A percentile compares a stretch with the other conserved stretches of the same genome.
These are phyloP conservation scores for Arthrobotrys pseudoclavata DNA, from an alignment of 2,329 filamentous ascomycete genomes.

Conservation along the genomic window DNA sequence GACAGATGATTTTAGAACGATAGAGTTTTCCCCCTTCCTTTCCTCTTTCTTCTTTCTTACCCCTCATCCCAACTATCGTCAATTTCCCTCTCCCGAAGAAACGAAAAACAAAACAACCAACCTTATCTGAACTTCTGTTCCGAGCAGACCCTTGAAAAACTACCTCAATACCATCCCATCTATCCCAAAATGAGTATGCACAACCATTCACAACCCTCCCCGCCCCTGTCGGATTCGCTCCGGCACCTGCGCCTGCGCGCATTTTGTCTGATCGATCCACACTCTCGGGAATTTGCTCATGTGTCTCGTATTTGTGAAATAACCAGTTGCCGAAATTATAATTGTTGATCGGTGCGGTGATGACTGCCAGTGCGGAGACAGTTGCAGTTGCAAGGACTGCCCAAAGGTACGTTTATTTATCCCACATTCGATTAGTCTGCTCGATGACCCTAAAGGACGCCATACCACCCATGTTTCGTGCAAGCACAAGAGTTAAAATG, in stretches of 20 bases:
- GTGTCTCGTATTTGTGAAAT: slow-evolving; percentile 22
- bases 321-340: slow-evolving; percentile 39
- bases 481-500: not conserved
- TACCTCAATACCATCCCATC: slow-evolving; percentile 25
- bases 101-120: slow-evolving; percentile 2
- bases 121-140: slow-evolving; percentile 20
- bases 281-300: slow-evolving; percentile 21
- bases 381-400: slow-evolving; percentile 36
- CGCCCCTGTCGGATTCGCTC: slow-evolving; percentile 10
- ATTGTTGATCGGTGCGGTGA: slow-evolving; percentile 50
- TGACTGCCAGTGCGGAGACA: slow-evolving; percentile 40
- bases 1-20: slow-evolving; percentile 6
- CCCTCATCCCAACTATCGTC: slow-evolving; percentile 32
- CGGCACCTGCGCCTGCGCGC: slow-evolving; percentile 14
- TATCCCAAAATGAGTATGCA: slow-evolving; percentile 49
- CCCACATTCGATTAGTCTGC: not conserved
- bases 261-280: slow-evolving; percentile 23
- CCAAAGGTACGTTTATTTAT: slow-evolving; percentile 29
- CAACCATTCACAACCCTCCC: slow-evolving; percentile 10
- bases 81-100: slow-evolving; percentile 14
- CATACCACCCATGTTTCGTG: not conserved
- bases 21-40: slow-evolving; percentile 23
- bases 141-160: slow-evolving; percentile 28
- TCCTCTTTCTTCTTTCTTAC: slow-evolving; percentile 19
- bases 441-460: not conserved